Percentiles rank a stretch among this genome's conserved stretches.
Conservation (phyloP, 768 basidiomycete genomes). For the Leccinum arenicola region DNA sequence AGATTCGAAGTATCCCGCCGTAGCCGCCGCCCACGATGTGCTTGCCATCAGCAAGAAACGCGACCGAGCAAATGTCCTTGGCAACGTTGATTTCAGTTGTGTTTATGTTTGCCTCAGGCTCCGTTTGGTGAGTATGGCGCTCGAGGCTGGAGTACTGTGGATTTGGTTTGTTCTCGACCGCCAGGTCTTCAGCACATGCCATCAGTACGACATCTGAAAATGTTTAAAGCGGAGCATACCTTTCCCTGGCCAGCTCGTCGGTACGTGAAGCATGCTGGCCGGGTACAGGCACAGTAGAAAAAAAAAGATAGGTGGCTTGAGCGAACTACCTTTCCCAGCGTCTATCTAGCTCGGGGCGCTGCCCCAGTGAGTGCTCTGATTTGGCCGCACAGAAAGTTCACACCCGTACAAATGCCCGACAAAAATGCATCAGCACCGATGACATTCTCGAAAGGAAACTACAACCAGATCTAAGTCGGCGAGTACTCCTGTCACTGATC, state of each 20-base stretch:
- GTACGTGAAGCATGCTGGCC: neutral
- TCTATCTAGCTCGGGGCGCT: neutral
- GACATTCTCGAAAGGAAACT: too few species aligned
- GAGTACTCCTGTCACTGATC: too few species aligned
- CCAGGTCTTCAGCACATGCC: neutral
- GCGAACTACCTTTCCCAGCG: neutral
- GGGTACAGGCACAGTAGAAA: neutral
- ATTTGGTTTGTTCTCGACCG: neutral
- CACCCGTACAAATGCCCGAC: neutral
- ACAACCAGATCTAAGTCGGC: too few species aligned
- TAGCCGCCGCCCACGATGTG: constrained; percentile 10
- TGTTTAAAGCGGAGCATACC: neutral
- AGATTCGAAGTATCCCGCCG: constrained; percentile 7
- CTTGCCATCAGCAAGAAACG: constrained; percentile 5
- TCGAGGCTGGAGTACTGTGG: neutral
- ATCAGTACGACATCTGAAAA: neutral
- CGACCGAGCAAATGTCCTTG: constrained; percentile 11
- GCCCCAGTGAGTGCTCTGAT: too few species aligned
- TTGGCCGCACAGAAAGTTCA: too few species aligned
- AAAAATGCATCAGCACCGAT: too few species aligned
- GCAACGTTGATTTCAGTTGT: constrained; percentile 1
- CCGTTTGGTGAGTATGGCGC: neutral
- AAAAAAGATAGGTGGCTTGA: neutral
- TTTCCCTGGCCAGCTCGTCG: neutral
- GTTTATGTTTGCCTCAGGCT: neutral